These are phyloP conservation scores for Rhododendron simsii DNA, from an alignment of 148 eudicot genomes.

Conservation along the genomic window DNA sequence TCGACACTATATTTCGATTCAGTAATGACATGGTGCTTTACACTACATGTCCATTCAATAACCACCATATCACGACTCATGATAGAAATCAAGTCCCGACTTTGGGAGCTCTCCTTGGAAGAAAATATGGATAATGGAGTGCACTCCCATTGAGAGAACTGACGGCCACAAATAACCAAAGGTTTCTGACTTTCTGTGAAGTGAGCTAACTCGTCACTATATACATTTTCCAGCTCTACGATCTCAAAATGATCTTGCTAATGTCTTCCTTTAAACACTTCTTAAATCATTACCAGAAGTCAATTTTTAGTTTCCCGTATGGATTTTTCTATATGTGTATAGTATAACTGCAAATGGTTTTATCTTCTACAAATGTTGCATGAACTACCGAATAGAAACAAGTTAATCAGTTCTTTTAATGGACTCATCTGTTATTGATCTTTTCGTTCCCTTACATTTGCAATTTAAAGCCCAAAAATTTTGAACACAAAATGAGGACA, in stretches of 20 bases:
- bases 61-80: neutral
- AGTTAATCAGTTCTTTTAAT: neutral
- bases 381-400: neutral
- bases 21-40: neutral
- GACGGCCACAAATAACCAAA: neutral
- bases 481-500: neutral
- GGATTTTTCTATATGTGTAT: neutral
- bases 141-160: neutral
- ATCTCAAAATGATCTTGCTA: neutral
- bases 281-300: neutral
- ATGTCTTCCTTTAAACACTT: neutral
- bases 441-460: neutral
- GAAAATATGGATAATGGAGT: neutral
- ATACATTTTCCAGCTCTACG: neutral
- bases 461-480: neutral
- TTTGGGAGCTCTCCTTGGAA: neutral
- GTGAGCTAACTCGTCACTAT: neutral
- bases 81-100: neutral
- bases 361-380: neutral
- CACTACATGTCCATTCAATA: neutral
- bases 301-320: neutral
- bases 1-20: neutral
- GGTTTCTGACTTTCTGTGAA: neutral
- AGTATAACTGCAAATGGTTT: neutral
- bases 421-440: neutral